A percentile compares a stretch with the other conserved stretches of the same genome.
Conservation (phyloP, 1,284 basidiomycete species). For the Trametes sp. region DNA sequence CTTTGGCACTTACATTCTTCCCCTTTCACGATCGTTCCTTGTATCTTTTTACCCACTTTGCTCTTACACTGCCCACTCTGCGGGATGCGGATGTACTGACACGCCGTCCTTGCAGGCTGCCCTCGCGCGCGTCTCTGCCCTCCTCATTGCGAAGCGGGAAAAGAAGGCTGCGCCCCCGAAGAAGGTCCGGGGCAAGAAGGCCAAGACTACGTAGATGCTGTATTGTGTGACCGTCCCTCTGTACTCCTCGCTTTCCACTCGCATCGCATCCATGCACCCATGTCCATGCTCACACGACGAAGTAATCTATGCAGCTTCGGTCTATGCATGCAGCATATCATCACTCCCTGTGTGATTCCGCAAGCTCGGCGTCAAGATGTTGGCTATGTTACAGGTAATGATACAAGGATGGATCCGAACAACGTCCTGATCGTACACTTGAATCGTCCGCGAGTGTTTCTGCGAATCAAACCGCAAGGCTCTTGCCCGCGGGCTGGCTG, state of each 20-base stretch:
- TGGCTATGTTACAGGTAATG: conserved; percentile 7
- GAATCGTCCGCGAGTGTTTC: background rate
- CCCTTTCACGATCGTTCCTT: conserved; percentile 11
- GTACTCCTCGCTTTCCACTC: conserved; percentile 34
- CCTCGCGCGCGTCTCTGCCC: conserved; percentile 83
- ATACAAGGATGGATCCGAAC: conserved; percentile 1
- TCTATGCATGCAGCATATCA: conserved; percentile 23
- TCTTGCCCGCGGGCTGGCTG: conserved; percentile 63
- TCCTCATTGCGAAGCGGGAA: conserved; percentile 75
- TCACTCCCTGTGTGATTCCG: background rate
- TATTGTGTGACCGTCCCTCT: conserved; percentile 27
- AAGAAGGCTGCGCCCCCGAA: conserved; percentile 74
- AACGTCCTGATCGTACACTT: conserved; percentile 14
- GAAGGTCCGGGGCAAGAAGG: conserved; percentile 79
- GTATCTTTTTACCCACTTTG: conserved; percentile 22
- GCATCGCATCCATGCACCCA: conserved; percentile 30
- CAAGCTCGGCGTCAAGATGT: background rate
- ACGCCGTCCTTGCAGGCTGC: conserved; percentile 60
- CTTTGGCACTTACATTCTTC: conserved; percentile 69
- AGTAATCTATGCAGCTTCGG: conserved; percentile 33
- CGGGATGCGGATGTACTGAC: conserved; percentile 39
- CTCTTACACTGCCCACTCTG: conserved; percentile 15
- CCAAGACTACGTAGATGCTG: conserved; percentile 32
- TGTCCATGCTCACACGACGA: conserved; percentile 32
- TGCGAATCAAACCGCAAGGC: conserved; percentile 31